Evolutionary conservation across 169 alveolate genomes (phyloP).

Genomic region (Eimeria tenella): DNA sequence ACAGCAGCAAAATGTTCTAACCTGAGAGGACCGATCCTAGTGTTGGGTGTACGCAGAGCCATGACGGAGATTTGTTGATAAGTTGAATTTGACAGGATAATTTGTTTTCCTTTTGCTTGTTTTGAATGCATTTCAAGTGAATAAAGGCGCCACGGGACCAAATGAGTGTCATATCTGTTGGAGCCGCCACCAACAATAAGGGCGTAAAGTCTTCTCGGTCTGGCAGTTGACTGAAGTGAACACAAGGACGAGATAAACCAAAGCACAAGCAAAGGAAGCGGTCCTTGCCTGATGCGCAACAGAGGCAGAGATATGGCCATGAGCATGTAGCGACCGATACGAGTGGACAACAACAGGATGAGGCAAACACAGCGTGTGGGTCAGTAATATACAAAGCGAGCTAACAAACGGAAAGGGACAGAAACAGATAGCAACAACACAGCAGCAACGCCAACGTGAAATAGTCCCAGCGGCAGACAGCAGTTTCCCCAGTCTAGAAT

Average conservation of each 20-base stretch:
- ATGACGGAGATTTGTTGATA: conserved; percentile 6
- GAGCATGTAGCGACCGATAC: neutral
- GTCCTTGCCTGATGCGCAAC: conserved; percentile 49
- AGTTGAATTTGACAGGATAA: conserved; percentile 18
- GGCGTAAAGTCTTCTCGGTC: conserved; percentile 63
- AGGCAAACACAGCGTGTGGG: neutral
- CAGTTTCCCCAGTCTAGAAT: neutral
- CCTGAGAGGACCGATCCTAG: conserved; percentile 69
- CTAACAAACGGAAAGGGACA: neutral
- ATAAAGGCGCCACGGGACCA: conserved; percentile 67
- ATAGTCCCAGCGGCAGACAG: neutral
- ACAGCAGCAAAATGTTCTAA: neutral
- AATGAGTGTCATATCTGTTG: conserved; percentile 49
- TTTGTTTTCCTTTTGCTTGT: neutral
- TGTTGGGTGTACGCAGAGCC: conserved; percentile 75
- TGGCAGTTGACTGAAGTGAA: conserved; percentile 51
- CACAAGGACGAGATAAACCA: conserved; percentile 35
- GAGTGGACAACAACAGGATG: neutral
- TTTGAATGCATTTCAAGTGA: conserved; percentile 5
- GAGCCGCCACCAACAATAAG: conserved; percentile 32
- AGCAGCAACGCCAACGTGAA: neutral
- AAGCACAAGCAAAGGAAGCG: conserved; percentile 44
- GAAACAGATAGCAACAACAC: neutral
- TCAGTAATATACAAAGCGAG: neutral
- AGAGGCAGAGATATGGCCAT: neutral